Evolutionary conservation across 2,329 filamentous ascomycete species (phyloP).

Genomic region (Talaromyces piceae): DNA sequence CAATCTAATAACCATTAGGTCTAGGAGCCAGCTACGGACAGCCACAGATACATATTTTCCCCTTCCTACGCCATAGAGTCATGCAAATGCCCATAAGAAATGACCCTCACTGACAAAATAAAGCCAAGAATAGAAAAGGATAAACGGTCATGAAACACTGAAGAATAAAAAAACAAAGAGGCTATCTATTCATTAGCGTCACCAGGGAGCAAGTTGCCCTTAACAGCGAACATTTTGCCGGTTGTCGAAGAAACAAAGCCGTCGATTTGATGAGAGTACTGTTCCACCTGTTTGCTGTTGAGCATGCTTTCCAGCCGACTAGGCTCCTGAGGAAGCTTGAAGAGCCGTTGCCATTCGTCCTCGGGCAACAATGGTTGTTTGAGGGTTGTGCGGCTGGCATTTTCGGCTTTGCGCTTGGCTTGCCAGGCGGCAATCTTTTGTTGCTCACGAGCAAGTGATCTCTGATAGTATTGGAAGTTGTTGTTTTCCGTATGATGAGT

Average conservation of each 20-base stretch:
- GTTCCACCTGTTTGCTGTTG: slow-evolving; percentile 92
- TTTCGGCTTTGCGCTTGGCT: slow-evolving; percentile 92
- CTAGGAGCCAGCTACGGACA: slow-evolving; percentile 8
- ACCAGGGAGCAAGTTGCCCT: slow-evolving; percentile 58
- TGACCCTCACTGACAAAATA: slow-evolving; percentile 10
- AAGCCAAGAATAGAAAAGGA: slow-evolving; percentile 11
- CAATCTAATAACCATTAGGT: slow-evolving; percentile 3
- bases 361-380: slow-evolving; percentile 88
- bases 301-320: slow-evolving; percentile 88
- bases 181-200: slow-evolving; percentile 36
- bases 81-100: slow-evolving; percentile 26
- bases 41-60: slow-evolving; percentile 22
- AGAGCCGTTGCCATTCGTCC: slow-evolving; percentile 96
- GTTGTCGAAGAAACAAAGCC: slow-evolving; percentile 87
- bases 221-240: slow-evolving; percentile 96
- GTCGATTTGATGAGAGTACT: slow-evolving; percentile 96
- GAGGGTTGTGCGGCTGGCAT: slow-evolving; percentile 70
- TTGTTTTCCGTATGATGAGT: slow-evolving; percentile 97
- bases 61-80: slow-evolving; percentile 37
- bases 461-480: slow-evolving; percentile 97
- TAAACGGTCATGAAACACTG: slow-evolving; percentile 19
- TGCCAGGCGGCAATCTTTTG: slow-evolving; percentile 96
- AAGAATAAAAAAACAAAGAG: slow-evolving; percentile 14
- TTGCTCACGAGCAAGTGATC: slow-evolving; percentile 88
- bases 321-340: slow-evolving; percentile 95